Evolutionary conservation across 225 moss, liverwort and hornwort genomes (phyloP).

Genomic region (Straminergon stramineum): DNA sequence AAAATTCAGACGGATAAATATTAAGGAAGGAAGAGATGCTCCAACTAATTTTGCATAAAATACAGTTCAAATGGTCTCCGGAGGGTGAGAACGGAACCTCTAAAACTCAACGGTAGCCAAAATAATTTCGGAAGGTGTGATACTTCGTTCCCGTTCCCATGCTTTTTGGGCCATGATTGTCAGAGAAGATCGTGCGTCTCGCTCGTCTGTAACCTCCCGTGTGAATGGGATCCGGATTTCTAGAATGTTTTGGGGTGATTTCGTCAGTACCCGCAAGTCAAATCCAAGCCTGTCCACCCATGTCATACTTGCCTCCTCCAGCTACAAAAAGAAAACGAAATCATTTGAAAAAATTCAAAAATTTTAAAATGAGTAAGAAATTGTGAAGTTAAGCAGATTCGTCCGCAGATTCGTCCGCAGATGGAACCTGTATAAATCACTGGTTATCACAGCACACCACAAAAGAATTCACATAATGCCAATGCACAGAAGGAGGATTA

Average conservation of each 20-base stretch:
- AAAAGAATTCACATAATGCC: background rate
- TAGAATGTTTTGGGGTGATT: slow-evolving; percentile 59
- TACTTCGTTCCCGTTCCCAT: slow-evolving; percentile 79
- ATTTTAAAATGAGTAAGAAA: too few relatives aligned
- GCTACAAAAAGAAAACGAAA: slow-evolving; percentile 2
- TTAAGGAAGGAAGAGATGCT: background rate
- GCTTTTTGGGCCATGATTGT: slow-evolving; percentile 95
- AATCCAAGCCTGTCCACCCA: slow-evolving; percentile 97
- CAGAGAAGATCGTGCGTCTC: slow-evolving; percentile 83
- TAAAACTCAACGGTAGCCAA: slow-evolving; percentile 39
- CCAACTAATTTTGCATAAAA: background rate
- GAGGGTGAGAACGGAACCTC: background rate
- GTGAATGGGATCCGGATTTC: slow-evolving; percentile 86
- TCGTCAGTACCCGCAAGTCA: slow-evolving; percentile 72
- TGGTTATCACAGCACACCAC: background rate
- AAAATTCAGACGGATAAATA: background rate
- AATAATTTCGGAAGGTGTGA: slow-evolving; percentile 51
- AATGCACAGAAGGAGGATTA: background rate
- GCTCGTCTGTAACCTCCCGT: slow-evolving; percentile 73
- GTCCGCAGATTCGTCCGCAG: background rate
- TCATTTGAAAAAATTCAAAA: background rate
- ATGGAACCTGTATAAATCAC: background rate
- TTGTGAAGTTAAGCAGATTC: background rate
- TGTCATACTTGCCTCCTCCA: slow-evolving; percentile 94
- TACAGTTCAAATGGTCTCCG: background rate